Evolutionary conservation across 208 protist species (phyloP).

Genomic region (Perkinsela sp.): DNA sequence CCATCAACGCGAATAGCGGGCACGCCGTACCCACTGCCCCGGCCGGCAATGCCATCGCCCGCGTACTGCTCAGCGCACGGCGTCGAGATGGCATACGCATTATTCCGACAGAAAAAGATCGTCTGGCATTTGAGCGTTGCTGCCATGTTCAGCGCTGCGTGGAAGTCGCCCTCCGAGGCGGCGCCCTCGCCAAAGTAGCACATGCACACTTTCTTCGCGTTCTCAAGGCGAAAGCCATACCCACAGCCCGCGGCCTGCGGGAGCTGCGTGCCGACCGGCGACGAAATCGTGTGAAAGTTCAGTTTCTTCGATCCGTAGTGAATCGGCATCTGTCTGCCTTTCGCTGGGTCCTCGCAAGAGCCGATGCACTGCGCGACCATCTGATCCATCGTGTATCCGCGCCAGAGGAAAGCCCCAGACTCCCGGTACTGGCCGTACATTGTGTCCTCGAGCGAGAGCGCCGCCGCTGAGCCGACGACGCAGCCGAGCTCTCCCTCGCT

Average conservation of each 20-base stretch:
- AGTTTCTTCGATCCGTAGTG: slow-evolving; percentile 75
- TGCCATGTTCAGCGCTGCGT: slow-evolving; percentile 84
- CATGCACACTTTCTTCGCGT: slow-evolving; percentile 35
- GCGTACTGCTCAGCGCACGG: slow-evolving; percentile 72
- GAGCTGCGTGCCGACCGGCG: slow-evolving; percentile 80
- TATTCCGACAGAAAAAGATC: slow-evolving; percentile 78
- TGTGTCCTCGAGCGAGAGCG: slow-evolving; percentile 51
- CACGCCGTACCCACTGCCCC: slow-evolving; percentile 52
- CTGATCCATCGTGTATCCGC: slow-evolving; percentile 63
- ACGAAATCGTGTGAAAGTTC: slow-evolving; percentile 79
- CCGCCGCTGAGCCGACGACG: slow-evolving; percentile 57
- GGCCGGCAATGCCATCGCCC: slow-evolving; percentile 64
- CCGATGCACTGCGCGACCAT: slow-evolving; percentile 82
- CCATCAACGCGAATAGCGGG: slow-evolving; percentile 77
- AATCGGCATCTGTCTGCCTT: slow-evolving; percentile 88
- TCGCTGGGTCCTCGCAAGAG: slow-evolving; percentile 46
- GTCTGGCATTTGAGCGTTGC: slow-evolving; percentile 57
- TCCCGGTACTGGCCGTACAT: slow-evolving; percentile 84
- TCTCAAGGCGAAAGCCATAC: slow-evolving; percentile 69
- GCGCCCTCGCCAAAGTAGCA: slow-evolving; percentile 88
- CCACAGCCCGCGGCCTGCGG: slow-evolving; percentile 72
- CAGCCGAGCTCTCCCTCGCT: slow-evolving; percentile 76
- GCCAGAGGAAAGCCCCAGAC: slow-evolving; percentile 23
- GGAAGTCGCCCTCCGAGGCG: slow-evolving; percentile 82
- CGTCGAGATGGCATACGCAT: slow-evolving; percentile 84